Conservation (phyloP, 1,284 basidiomycete genomes). For the Hemileia vastatrix region DNA sequence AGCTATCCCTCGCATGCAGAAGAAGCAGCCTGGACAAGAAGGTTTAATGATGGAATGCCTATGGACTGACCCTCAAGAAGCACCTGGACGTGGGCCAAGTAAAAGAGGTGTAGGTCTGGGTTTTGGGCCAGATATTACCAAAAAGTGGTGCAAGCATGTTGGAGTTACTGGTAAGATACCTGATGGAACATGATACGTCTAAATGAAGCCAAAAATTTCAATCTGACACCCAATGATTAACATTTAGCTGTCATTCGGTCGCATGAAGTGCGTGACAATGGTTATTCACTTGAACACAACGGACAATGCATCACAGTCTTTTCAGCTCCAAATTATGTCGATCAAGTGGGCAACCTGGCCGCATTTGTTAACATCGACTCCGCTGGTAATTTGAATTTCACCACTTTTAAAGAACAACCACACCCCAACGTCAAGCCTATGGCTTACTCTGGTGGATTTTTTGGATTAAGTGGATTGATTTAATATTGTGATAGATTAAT, state of each 20-base stretch:
- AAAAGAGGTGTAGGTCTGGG: constrained; percentile 93
- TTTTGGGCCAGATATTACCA: constrained; percentile 71
- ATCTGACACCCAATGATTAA: not conserved
- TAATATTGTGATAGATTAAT: not conserved
- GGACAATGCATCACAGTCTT: constrained; percentile 75
- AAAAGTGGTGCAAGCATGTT: constrained; percentile 33
- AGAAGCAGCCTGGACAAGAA: constrained; percentile 83
- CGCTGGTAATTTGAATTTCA: constrained; percentile 33
- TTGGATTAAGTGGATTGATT: constrained; percentile 20
- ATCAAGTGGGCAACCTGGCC: constrained; percentile 40
- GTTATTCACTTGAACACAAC: constrained; percentile 79
- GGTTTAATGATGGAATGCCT: constrained; percentile 73
- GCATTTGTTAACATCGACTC: constrained; percentile 37
- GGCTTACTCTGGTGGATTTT: constrained; percentile 31
- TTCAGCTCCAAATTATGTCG: constrained; percentile 42
- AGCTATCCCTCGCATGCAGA: constrained; percentile 67
- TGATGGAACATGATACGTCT: constrained; percentile 51
- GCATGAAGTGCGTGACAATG: constrained; percentile 84
- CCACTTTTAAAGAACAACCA: constrained; percentile 35
- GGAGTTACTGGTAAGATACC: constrained; percentile 27
- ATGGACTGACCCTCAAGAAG: constrained; percentile 78
- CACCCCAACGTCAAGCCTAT: constrained; percentile 35
- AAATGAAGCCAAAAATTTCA: constrained; percentile 77
- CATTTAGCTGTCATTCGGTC: constrained; percentile 75
- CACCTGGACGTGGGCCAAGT: constrained; percentile 83